Conservation (phyloP, 129 eudicot species). For the Helianthus annuus region DNA sequence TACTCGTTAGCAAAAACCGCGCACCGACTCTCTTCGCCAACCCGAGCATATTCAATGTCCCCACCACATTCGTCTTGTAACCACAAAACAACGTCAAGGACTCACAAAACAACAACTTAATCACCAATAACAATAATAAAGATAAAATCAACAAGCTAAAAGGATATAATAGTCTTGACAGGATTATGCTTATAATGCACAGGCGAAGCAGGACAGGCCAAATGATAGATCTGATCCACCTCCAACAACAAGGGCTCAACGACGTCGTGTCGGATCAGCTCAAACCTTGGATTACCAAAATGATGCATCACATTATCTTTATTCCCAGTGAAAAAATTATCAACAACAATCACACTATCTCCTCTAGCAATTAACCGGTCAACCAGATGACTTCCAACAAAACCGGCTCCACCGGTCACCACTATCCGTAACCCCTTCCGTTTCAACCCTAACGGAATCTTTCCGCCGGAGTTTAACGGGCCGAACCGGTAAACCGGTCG, state of each 20-base stretch:
- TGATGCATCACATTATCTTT: slow-evolving; percentile 92
- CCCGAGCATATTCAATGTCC: slow-evolving; percentile 44
- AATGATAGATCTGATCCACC: slow-evolving; percentile 97
- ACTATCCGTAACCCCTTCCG: slow-evolving; percentile 69
- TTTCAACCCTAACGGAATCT: slow-evolving; percentile 74
- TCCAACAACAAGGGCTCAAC: slow-evolving; percentile 84
- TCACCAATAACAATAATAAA: too few species aligned
- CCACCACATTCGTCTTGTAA: slow-evolving; percentile 46
- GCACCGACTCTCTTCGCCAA: slow-evolving; percentile 36
- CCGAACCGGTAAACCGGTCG: slow-evolving; percentile 41
- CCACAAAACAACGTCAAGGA: slow-evolving; percentile 21
- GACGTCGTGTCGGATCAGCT: slow-evolving; percentile 83
- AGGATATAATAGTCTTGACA: slow-evolving; percentile 94
- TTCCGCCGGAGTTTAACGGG: slow-evolving; percentile 54
- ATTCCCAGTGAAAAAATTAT: slow-evolving; percentile 86
- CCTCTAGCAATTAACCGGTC: slow-evolving; percentile 80
- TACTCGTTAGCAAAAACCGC: slow-evolving; percentile 41
- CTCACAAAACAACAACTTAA: not conserved
- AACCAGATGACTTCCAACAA: slow-evolving; percentile 88
- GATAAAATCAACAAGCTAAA: not conserved
- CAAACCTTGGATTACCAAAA: slow-evolving; percentile 87
- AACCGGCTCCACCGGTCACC: slow-evolving; percentile 94
- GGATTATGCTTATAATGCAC: slow-evolving; percentile 89
- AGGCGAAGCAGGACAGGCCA: slow-evolving; percentile 96
- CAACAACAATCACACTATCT: slow-evolving; percentile 89